These are phyloP conservation scores for Epichloe bromicola DNA, from an alignment of 2,329 filamentous ascomycete species.

Conservation along the genomic window DNA sequence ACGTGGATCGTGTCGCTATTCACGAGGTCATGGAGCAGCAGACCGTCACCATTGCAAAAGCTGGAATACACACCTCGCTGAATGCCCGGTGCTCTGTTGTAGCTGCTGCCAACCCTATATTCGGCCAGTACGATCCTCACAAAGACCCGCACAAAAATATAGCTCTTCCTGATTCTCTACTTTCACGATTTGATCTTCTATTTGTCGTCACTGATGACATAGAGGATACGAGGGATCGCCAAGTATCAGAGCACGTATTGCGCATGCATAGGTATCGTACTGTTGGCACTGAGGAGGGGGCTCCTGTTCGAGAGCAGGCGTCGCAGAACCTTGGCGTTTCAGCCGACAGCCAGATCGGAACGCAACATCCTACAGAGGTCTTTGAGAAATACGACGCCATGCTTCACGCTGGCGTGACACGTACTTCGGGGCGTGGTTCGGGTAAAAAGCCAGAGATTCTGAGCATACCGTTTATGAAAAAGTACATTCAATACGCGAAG, in stretches of 20 bases:
- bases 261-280: constrained; percentile 95
- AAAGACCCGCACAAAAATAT: constrained; percentile 99
- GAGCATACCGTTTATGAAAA: constrained; percentile 97
- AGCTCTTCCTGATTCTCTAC: constrained; percentile 83
- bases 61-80: constrained; percentile 91
- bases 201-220: constrained; percentile 98
- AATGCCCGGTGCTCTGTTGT: constrained; percentile 96
- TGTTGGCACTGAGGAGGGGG: constrained; percentile 78
- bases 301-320: constrained; percentile 78
- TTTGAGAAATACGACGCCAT: constrained; percentile 95
- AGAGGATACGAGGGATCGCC: constrained; percentile 79
- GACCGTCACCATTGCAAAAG: constrained; percentile 97
- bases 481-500: constrained; percentile 98
- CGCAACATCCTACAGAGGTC: constrained; percentile 69
- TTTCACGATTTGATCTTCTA: constrained; percentile 95
- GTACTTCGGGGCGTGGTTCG: constrained; percentile 59
- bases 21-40: constrained; percentile 99
- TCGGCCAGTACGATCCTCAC: constrained; percentile 95
- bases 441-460: constrained; percentile 75
- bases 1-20: constrained; percentile 93
- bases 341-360: constrained; percentile 59
- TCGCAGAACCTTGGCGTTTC: constrained; percentile 80
- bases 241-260: constrained; percentile 90
- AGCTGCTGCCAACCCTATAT: constrained; percentile 93
- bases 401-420: constrained; percentile 81